Evolutionary conservation across 306 rosid species (phyloP).

Genomic region (Trifolium subterraneum): DNA sequence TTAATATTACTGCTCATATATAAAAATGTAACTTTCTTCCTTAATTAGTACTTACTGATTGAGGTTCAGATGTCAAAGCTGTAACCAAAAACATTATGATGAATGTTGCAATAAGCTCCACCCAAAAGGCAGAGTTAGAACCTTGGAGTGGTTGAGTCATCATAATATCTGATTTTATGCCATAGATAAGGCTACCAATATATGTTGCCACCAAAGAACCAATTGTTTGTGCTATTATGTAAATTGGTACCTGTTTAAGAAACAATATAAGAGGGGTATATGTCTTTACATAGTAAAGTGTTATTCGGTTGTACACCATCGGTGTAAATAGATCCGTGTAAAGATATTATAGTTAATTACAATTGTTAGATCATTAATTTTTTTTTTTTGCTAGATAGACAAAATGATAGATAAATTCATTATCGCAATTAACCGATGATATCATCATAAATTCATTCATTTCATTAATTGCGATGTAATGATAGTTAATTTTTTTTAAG

Average conservation of each 20-base stretch:
- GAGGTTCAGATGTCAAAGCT: slow-evolving; percentile 62
- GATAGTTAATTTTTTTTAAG: no score
- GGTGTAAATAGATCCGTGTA: no score
- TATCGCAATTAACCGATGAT: no score
- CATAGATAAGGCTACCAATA: slow-evolving; percentile 64
- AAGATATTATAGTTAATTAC: no score
- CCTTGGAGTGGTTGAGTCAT: slow-evolving; percentile 67
- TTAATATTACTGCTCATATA: neutral
- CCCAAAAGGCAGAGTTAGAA: slow-evolving; percentile 73
- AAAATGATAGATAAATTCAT: no score
- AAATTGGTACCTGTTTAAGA: slow-evolving; percentile 66
- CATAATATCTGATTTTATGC: slow-evolving; percentile 61
- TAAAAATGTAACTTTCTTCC: slow-evolving; percentile 18
- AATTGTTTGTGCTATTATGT: slow-evolving; percentile 62
- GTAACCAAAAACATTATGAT: slow-evolving; percentile 76
- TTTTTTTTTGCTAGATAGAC: no score
- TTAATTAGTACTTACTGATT: slow-evolving; percentile 57
- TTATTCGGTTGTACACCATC: no score
- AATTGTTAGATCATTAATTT: no score
- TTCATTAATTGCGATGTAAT: no score
- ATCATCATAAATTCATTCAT: no score
- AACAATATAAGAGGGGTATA: no score
- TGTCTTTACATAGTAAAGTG: no score
- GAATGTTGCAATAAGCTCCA: slow-evolving; percentile 76
- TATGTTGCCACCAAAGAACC: slow-evolving; percentile 76